Conservation (phyloP, 2,329 filamentous ascomycete species). For the Colletotrichum kahawae region DNA sequence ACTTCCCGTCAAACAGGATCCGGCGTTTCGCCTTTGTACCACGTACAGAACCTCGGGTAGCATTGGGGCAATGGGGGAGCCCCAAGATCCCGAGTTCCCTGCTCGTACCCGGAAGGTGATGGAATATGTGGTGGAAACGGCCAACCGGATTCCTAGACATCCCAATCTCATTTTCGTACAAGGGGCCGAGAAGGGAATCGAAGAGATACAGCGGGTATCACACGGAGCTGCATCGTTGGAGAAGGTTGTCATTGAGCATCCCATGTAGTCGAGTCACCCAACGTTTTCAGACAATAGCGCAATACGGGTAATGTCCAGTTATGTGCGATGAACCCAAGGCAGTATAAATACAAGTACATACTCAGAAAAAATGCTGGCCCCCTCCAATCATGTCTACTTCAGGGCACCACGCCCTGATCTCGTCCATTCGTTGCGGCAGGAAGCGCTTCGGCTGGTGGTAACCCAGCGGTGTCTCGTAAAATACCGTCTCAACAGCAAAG, state of each 20-base stretch:
- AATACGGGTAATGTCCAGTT: not conserved
- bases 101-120: not conserved
- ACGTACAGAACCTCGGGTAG: not conserved
- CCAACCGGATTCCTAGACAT: not conserved
- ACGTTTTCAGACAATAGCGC: not conserved
- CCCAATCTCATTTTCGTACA: not conserved
- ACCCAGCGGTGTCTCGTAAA: slow-evolving; percentile 28
- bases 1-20: not conserved
- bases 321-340: not conserved
- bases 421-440: slow-evolving; percentile 25
- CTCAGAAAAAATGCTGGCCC: not conserved
- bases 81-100: not conserved
- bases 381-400: slow-evolving; percentile 26
- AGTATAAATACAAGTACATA: not conserved
- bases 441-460: slow-evolving; percentile 31
- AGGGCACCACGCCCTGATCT: slow-evolving; percentile 34
- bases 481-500: slow-evolving; percentile 33
- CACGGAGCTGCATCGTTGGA: not conserved
- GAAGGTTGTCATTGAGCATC: slow-evolving; percentile 1
- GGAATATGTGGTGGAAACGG: not conserved
- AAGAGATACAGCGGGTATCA: not conserved
- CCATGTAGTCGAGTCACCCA: not conserved
- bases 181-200: not conserved
- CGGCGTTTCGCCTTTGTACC: not conserved
- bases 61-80: not conserved